Evolutionary conservation across 495 filamentous ascomycete genomes (phyloP).

Genomic region (Friedmanniomyces simplex): DNA sequence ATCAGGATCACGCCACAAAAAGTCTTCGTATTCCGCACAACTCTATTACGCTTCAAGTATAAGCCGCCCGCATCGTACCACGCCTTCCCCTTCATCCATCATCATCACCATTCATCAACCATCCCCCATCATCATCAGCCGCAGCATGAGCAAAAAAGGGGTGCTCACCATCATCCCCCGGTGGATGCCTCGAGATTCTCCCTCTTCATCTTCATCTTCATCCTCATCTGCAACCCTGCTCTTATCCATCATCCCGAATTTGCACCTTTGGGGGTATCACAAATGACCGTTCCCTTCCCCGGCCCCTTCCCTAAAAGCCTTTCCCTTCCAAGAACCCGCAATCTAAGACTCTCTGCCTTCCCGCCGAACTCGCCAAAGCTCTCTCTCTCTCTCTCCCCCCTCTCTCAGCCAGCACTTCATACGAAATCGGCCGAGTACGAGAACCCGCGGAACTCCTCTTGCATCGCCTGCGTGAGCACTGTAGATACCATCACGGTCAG

Average conservation of each 20-base stretch:
- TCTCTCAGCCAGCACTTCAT: slow-evolving; percentile 24
- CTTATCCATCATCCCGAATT: too few species aligned
- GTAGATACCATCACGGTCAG: slow-evolving; percentile 3
- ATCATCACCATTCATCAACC: too few species aligned
- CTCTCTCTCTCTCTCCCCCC: too few species aligned
- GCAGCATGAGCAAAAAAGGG: too few species aligned
- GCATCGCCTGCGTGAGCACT: slow-evolving; percentile 98
- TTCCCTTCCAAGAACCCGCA: background rate
- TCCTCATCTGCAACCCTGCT: too few species aligned
- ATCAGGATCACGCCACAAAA: background rate
- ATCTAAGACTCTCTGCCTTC: background rate
- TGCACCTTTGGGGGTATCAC: slow-evolving; percentile 8
- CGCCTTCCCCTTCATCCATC: too few species aligned
- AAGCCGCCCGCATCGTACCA: too few species aligned
- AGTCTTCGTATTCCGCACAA: background rate
- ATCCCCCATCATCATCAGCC: too few species aligned
- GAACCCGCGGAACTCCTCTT: slow-evolving; percentile 99
- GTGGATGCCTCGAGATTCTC: too few species aligned
- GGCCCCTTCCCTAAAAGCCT: background rate
- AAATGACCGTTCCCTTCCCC: slow-evolving; percentile 10
- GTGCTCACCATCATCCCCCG: too few species aligned
- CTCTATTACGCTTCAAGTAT: background rate
- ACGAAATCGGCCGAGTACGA: slow-evolving; percentile 79
- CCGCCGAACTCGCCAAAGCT: background rate
- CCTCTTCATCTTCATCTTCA: too few species aligned